Conservation (phyloP, 805 yeast species). For the Ogataea kodamae region DNA sequence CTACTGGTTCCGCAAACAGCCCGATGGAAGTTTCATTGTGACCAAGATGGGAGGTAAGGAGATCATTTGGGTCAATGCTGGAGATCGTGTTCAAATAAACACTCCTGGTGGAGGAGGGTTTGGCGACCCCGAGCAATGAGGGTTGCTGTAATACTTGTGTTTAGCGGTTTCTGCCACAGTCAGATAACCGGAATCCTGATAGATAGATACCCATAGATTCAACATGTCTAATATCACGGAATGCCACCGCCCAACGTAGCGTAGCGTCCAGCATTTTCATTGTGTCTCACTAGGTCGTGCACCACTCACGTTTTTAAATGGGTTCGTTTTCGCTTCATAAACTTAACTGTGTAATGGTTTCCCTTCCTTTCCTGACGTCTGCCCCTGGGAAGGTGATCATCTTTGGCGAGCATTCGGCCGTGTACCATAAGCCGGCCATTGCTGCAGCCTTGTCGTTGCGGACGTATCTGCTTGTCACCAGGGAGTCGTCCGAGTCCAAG, state of each 20-base stretch:
- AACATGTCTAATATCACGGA: no score
- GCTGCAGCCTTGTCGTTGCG: constrained; percentile 91
- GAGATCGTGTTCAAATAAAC: constrained; percentile 31
- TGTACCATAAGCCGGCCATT: constrained; percentile 87
- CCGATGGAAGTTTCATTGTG: constrained; percentile 19
- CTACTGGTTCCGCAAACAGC: constrained; percentile 23
- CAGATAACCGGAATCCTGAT: no score
- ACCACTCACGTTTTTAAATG: no score
- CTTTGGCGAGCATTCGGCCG: constrained; percentile 97
- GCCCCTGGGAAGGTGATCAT: constrained; percentile 97
- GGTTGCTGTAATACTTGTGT: no score
- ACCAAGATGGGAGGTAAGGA: constrained; percentile 31
- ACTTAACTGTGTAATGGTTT: no score
- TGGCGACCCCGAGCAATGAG: no score
- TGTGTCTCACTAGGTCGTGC: no score
- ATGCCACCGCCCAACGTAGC: no score
- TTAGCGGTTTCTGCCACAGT: no score
- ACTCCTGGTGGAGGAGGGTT: constrained; percentile 40
- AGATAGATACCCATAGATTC: no score
- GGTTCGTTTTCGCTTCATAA: no score
- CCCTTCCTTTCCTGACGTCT: constrained; percentile 66
- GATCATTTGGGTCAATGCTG: constrained; percentile 25
- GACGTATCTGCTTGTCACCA: constrained; percentile 69
- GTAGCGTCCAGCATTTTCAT: no score
- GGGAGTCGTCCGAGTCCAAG: constrained; percentile 37